Evolutionary conservation across 2,329 filamentous ascomycete genomes (phyloP).

Genomic region (Stemphylium beticola): DNA sequence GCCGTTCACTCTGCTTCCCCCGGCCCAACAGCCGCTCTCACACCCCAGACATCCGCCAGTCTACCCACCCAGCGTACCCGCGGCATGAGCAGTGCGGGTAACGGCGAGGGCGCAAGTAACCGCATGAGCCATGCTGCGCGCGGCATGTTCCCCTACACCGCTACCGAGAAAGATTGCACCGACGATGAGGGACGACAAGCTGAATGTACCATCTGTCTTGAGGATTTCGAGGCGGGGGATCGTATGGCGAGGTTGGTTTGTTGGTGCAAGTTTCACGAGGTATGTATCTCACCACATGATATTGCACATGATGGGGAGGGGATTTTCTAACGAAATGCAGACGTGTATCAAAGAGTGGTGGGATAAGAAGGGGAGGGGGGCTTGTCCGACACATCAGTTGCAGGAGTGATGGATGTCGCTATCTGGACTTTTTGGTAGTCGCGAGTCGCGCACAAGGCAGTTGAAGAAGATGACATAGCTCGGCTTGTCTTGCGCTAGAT

Average conservation of each 20-base stretch:
- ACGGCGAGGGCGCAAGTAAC: conserved; percentile 35
- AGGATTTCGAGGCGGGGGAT: conserved; percentile 67
- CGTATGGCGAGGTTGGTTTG: conserved; percentile 66
- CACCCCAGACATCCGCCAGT: conserved; percentile 32
- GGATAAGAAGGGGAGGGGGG: conserved; percentile 60
- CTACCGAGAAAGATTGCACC: conserved; percentile 69
- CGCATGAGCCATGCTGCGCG: conserved; percentile 35
- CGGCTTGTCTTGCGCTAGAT: too few species aligned
- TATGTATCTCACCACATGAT: conserved; percentile 23
- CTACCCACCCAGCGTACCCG: conserved; percentile 39
- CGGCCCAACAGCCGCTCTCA: conserved; percentile 17
- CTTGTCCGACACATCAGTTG: conserved; percentile 66
- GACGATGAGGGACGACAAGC: conserved; percentile 58
- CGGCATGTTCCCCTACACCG: conserved; percentile 60
- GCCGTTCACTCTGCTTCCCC: conserved; percentile 36
- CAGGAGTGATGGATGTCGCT: conserved; percentile 28
- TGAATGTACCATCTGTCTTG: conserved; percentile 70
- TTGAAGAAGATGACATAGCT: too few species aligned
- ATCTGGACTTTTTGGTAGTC: neutral
- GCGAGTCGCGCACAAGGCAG: too few species aligned
- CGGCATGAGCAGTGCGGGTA: conserved; percentile 40
- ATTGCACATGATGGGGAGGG: neutral
- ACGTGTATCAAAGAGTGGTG: conserved; percentile 67
- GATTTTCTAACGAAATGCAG: conserved; percentile 22
- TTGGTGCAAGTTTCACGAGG: conserved; percentile 68